Percentiles rank a stretch among this genome's conserved stretches.
Evolutionary conservation across 2,329 filamentous ascomycete species (phyloP).

Genomic region (Colletotrichum tabaci): DNA sequence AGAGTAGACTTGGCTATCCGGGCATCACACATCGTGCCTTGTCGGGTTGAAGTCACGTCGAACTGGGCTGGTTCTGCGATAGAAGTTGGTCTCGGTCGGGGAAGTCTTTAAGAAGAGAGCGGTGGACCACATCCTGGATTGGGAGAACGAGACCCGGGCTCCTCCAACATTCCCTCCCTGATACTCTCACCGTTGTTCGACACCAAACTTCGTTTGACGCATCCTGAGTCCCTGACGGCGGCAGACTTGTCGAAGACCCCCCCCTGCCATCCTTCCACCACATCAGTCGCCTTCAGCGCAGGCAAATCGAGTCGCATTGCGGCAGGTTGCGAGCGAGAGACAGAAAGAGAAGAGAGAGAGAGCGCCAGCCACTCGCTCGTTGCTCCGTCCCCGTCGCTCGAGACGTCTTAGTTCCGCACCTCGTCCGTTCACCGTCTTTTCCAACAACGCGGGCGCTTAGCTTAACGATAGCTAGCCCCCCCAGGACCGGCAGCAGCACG

Average conservation of each 20-base stretch:
- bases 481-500: no score
- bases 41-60: neutral
- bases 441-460: conserved; percentile 1
- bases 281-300: conserved; percentile 7
- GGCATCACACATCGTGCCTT: neutral
- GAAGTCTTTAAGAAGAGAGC: conserved; percentile 6
- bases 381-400: conserved; percentile 1
- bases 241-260: neutral
- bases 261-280: neutral
- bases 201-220: no score
- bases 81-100: neutral
- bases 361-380: neutral
- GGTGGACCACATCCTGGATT: conserved; percentile 17
- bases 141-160: conserved; percentile 14
- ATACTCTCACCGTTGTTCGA: neutral
- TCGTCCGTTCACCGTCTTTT: conserved; percentile 38
- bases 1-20: conserved; percentile 2
- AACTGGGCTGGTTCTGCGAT: neutral
- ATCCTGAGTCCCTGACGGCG: conserved; percentile 7
- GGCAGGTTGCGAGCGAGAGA: conserved; percentile 4
- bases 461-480: conserved; percentile 8
- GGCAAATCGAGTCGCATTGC: conserved; percentile 25
- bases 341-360: neutral
- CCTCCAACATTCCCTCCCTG: neutral
- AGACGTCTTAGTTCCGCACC: conserved; percentile 10